Conservation (phyloP, 768 basidiomycete genomes). For the Mycena leptocephala region DNA sequence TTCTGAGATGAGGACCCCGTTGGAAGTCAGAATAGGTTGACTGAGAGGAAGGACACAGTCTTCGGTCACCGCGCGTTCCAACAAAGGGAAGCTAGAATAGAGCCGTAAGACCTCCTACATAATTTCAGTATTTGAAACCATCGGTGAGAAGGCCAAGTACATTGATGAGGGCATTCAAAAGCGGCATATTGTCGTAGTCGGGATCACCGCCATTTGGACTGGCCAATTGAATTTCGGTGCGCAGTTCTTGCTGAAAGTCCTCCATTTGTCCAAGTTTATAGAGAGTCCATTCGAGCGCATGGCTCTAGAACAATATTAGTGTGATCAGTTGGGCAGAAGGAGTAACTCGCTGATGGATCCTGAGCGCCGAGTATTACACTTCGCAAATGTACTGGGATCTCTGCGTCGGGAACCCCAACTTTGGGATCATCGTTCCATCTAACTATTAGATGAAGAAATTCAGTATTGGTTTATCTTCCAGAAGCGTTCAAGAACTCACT, state of each 20-base stretch:
- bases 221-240: slow-evolving; percentile 19
- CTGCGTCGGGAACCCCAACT: neutral
- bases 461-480: neutral
- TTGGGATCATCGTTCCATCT: neutral
- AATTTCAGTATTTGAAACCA: neutral
- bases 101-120: neutral
- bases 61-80: slow-evolving; percentile 11
- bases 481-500: neutral
- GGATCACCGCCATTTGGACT: neutral
- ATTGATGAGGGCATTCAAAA: slow-evolving; percentile 30
- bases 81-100: neutral
- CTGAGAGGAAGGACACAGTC: slow-evolving; percentile 31
- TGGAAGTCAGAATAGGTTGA: slow-evolving; percentile 23
- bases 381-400: slow-evolving; percentile 12
- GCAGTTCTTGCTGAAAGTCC: slow-evolving; percentile 23
- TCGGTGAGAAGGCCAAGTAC: neutral
- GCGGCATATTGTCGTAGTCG: slow-evolving; percentile 24
- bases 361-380: neutral
- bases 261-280: slow-evolving; percentile 23
- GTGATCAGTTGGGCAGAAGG: neutral
- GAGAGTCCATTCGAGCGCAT: slow-evolving; percentile 4
- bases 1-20: slow-evolving; percentile 17
- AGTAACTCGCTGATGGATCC: neutral
- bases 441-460: neutral
- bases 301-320: neutral